Conservation (phyloP, 805 yeast genomes). For the Yamadazyma sp. region DNA sequence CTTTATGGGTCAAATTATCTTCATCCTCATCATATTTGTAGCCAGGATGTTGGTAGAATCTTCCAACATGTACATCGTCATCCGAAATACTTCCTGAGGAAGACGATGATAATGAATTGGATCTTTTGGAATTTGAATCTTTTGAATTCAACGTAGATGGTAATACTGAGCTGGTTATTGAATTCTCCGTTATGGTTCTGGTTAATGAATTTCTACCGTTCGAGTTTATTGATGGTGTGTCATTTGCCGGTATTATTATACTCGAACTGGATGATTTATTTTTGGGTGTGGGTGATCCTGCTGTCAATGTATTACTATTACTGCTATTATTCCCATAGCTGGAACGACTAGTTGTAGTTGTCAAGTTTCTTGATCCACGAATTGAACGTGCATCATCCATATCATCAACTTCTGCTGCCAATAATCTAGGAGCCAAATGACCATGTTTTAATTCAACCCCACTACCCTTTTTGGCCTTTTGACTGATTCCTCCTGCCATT, state of each 20-base stretch:
- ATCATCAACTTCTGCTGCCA: slow-evolving; percentile 76
- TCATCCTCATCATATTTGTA: slow-evolving; percentile 28
- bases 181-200: slow-evolving; percentile 26
- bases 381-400: slow-evolving; percentile 34
- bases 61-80: slow-evolving; percentile 16
- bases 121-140: slow-evolving; percentile 16
- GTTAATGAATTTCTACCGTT: slow-evolving; percentile 28
- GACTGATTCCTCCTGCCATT: slow-evolving; percentile 21
- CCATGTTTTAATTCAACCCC: slow-evolving; percentile 62
- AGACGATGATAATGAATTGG: slow-evolving; percentile 11
- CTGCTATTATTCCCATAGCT: neutral
- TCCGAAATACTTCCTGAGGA: slow-evolving; percentile 15
- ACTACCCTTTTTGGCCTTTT: slow-evolving; percentile 32
- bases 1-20: slow-evolving; percentile 13
- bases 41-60: slow-evolving; percentile 42
- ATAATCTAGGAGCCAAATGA: slow-evolving; percentile 57
- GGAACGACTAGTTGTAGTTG: neutral
- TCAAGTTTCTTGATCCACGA: neutral
- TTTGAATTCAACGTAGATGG: slow-evolving; percentile 16
- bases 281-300: slow-evolving; percentile 6
- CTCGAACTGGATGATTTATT: slow-evolving; percentile 6
- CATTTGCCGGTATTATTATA: neutral
- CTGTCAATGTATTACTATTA: slow-evolving; percentile 5
- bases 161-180: slow-evolving; percentile 2
- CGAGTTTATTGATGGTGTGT: slow-evolving; percentile 6